Percentiles rank a stretch among this genome's conserved stretches.
Conservation (phyloP, 2,329 filamentous ascomycete genomes). For the Cryphonectria parasitica region DNA sequence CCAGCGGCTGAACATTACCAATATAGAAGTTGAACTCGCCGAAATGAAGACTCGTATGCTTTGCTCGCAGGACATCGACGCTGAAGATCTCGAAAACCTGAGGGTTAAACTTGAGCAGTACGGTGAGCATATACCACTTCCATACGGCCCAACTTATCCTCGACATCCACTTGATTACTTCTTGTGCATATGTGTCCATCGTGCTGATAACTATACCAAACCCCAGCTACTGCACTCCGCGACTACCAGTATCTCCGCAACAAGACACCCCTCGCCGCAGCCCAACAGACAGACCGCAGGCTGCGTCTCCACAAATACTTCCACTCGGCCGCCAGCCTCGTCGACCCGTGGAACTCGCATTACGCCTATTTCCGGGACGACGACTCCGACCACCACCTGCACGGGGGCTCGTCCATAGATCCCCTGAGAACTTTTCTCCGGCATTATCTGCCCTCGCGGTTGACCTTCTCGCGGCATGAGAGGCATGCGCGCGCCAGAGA, state of each 20-base stretch:
- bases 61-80: background rate
- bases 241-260: slow-evolving; percentile 16
- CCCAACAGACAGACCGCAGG: slow-evolving; percentile 12
- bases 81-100: slow-evolving; percentile 7
- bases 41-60: slow-evolving; percentile 9
- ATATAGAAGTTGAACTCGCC: slow-evolving; percentile 18
- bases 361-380: slow-evolving; percentile 22
- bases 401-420: background rate
- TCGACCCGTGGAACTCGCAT: slow-evolving; percentile 25
- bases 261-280: background rate
- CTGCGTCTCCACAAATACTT: slow-evolving; percentile 24
- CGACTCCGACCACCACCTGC: background rate
- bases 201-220: background rate
- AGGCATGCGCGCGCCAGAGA: background rate
- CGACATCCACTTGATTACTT: background rate
- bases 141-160: too few relatives aligned
- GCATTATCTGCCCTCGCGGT: slow-evolving; percentile 10
- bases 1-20: slow-evolving; percentile 25
- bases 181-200: background rate
- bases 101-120: slow-evolving; percentile 7
- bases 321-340: slow-evolving; percentile 8
- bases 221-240: slow-evolving; percentile 12
- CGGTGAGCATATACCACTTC: background rate
- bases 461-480: slow-evolving; percentile 13
- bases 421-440: slow-evolving; percentile 7